These are phyloP conservation scores for Selaginella tamariscina DNA, from an alignment of 75 land plant species.

Conservation along the genomic window DNA sequence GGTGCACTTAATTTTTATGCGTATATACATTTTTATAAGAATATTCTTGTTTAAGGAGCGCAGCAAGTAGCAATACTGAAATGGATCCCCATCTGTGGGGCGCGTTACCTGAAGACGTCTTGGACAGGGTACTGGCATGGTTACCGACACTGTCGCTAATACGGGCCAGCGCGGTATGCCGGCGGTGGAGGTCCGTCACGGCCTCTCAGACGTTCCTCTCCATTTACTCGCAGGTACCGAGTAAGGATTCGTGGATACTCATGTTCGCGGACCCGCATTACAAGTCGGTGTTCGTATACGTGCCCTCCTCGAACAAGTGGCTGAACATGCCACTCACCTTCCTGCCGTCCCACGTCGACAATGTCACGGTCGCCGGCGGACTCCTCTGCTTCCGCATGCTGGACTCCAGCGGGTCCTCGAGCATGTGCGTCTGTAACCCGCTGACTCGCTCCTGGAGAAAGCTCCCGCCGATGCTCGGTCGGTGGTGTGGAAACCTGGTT, in stretches of 20 bases:
- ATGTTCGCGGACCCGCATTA: constrained; percentile 13
- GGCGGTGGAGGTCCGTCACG: neutral
- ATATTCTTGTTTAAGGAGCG: no score
- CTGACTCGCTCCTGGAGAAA: constrained; percentile 7
- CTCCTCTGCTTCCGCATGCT: constrained; percentile 11
- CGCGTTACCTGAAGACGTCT: neutral
- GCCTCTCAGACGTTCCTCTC: neutral
- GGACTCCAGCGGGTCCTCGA: constrained; percentile 4
- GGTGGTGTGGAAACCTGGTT: constrained; percentile 11
- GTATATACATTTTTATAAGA: no score
- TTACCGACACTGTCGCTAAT: neutral
- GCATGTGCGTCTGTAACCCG: constrained; percentile 10
- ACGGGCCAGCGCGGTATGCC: neutral
- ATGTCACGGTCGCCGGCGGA: constrained; percentile 6
- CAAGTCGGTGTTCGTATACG: constrained; percentile 3
- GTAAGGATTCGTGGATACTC: constrained; percentile 8
- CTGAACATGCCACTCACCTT: constrained; percentile 3
- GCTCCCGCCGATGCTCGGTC: constrained; percentile 4
- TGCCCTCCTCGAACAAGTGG: neutral
- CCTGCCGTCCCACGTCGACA: constrained; percentile 6
- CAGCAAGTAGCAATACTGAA: no score
- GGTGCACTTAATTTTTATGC: no score
- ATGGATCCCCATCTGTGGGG: constrained; percentile 2
- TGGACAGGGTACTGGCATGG: constrained; percentile 3
- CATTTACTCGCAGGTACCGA: neutral